Conservation (phyloP, 306 rosid species). For the Canavalia ensiformis region DNA sequence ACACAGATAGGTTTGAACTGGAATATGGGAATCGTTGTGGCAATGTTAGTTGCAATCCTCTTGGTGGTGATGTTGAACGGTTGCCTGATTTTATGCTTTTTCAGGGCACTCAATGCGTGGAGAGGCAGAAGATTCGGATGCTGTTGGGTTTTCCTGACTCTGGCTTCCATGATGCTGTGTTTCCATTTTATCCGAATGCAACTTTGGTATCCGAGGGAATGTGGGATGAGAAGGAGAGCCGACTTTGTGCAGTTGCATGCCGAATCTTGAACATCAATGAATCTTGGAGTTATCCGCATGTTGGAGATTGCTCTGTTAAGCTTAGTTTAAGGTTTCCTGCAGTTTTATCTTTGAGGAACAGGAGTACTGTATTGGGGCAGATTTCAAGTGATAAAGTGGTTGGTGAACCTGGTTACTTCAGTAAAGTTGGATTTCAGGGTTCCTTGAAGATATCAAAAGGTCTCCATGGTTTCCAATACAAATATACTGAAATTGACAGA, state of each 20-base stretch:
- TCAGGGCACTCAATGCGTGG: conserved; percentile 54
- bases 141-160: conserved; percentile 67
- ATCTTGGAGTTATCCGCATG: conserved; percentile 56
- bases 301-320: conserved; percentile 76
- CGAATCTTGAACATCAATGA: conserved; percentile 67
- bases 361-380: conserved; percentile 66
- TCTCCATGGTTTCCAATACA: conserved; percentile 57
- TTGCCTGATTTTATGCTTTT: conserved; percentile 61
- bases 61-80: conserved; percentile 56
- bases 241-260: conserved; percentile 68
- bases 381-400: conserved; percentile 69
- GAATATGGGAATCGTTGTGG: conserved; percentile 67
- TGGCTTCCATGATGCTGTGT: conserved; percentile 21
- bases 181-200: conserved; percentile 65
- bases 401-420: conserved; percentile 66
- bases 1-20: conserved; percentile 58
- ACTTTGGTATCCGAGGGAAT: conserved; percentile 74
- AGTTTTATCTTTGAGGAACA: conserved; percentile 65
- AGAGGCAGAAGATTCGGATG: conserved; percentile 66
- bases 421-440: conserved; percentile 62
- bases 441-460: conserved; percentile 47
- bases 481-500: conserved; percentile 61
- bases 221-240: conserved; percentile 82
- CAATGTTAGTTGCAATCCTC: conserved; percentile 63
- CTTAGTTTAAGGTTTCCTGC: conserved; percentile 67